Evolutionary conservation across 441 rosid genomes (phyloP), one percentile per base, ranked within the genome.

Genomic region (Geranium incanum): DNA sequence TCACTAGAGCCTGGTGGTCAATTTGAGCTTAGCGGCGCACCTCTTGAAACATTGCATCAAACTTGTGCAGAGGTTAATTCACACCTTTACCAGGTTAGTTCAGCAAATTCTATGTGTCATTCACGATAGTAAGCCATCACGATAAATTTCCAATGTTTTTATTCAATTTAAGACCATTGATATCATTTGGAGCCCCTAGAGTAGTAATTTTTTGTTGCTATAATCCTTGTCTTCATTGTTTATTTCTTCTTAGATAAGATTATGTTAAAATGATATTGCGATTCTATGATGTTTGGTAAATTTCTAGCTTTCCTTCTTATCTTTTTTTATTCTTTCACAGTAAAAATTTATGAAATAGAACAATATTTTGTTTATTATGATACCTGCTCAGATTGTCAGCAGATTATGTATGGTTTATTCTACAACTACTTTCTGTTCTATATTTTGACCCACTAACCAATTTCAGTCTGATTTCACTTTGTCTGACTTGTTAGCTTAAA

Each of bases 31-130:
- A 95, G 99, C 76, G 99, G 99, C 21, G 99, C 99, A 72, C 98
- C 99, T 77, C 90, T 95, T 75, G 99, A 92, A 81, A 95, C 99
- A 68, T 80, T 95, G 87, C 99, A 95, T 78, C 99, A 92, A 84
- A 95, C 99, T 16, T 95, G 99, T 82, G 98, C 99, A 60, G 98
- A 90, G 86, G 99, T 95, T 77, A 95, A 95, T 80, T 92, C 99
- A 21, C 99, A 95, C 77, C 98, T 95, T 74, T 95, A 95, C 86
- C 99, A 95, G 95, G 99, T 90, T 23, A 72, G 75, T 69, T 69
- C 72, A 63, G 60, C 57, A 57, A 66, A 55, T 50, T 1, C 12
- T 65, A n/a, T 59, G 57, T 45, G 41, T 64, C 13, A 36, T 62
- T 68, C 28, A 36, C 70, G 76, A 65, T 4, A 11, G 50, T 62